A percentile compares a stretch with the other conserved stretches of the same genome.
Conservation (phyloP, 2,329 filamentous ascomycete genomes). For the Biscogniauxia sp. region DNA sequence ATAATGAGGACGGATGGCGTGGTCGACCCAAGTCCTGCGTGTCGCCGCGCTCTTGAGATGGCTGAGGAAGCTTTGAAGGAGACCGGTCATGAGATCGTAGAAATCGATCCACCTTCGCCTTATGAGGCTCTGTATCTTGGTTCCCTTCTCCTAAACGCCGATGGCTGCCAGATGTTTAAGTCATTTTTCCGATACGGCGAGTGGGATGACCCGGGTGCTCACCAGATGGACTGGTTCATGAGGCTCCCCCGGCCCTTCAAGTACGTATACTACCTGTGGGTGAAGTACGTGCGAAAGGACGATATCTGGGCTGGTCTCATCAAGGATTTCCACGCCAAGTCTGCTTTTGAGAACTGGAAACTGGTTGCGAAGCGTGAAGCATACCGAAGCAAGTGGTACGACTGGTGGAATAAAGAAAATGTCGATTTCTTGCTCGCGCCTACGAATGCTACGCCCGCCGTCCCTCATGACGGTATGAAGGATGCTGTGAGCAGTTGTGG, state of each 20-base stretch:
- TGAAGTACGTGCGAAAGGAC: constrained; percentile 79
- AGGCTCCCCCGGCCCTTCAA: constrained; percentile 70
- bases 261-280: constrained; percentile 85
- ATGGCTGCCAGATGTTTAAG: constrained; percentile 78
- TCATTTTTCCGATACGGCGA: constrained; percentile 76
- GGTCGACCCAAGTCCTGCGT: constrained; percentile 83
- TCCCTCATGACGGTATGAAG: constrained; percentile 83
- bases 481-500: constrained; percentile 83
- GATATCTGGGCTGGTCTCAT: constrained; percentile 75
- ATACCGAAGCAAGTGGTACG: constrained; percentile 75
- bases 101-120: constrained; percentile 63
- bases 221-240: constrained; percentile 73
- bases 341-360: constrained; percentile 77
- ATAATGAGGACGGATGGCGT: constrained; percentile 78
- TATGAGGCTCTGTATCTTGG: constrained; percentile 75
- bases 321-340: constrained; percentile 69
- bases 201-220: constrained; percentile 74
- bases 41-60: constrained; percentile 69
- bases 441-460: constrained; percentile 86
- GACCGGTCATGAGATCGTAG: constrained; percentile 73
- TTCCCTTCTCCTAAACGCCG: constrained; percentile 77
- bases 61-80: constrained; percentile 66
- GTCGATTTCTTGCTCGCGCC: constrained; percentile 79
- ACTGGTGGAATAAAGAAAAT: constrained; percentile 74
- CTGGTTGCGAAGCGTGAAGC: constrained; percentile 73